phyloP scores from a whole-genome alignment of 2,329 filamentous ascomycete genomes.

The Claviceps arundinis region DNA sequence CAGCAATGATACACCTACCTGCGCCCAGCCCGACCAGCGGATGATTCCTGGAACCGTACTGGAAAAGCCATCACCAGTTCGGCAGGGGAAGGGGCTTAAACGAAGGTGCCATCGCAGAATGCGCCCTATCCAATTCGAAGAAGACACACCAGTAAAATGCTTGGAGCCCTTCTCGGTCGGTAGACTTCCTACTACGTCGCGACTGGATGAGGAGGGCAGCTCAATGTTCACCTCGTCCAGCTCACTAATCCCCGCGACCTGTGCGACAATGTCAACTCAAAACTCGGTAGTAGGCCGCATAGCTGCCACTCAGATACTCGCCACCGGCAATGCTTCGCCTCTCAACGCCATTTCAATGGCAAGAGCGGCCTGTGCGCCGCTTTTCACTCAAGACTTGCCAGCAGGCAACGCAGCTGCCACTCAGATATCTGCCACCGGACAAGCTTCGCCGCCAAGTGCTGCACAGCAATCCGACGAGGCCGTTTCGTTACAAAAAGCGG shows the following conservation, averaged over 20 bases:
- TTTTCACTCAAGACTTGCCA: not conserved
- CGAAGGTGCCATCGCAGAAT: slow-evolving; percentile 10
- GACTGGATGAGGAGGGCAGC: slow-evolving; percentile 9
- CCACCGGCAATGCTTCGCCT: not conserved
- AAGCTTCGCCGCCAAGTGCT: not conserved
- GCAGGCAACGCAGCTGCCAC: not conserved
- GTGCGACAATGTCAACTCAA: slow-evolving; percentile 1
- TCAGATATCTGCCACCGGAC: not conserved
- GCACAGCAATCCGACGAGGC: not conserved
- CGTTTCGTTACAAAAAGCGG: slow-evolving; percentile 4
- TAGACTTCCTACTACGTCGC: slow-evolving; percentile 13
- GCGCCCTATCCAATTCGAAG: slow-evolving; percentile 14
- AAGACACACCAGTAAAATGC: slow-evolving; percentile 4
- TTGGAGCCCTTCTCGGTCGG: not conserved
- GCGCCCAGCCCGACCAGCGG: slow-evolving; percentile 17
- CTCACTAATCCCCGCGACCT: slow-evolving; percentile 17
- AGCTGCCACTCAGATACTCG: not conserved
- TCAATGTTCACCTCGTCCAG: slow-evolving; percentile 17
- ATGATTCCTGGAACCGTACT: slow-evolving; percentile 11
- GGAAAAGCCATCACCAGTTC: not conserved
- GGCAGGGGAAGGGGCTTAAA: not conserved
- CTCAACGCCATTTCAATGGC: not conserved
- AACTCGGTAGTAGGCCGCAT: not conserved
- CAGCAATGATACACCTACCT: slow-evolving; percentile 18
- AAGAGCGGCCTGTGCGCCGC: slow-evolving; percentile 8